A percentile compares a stretch with the other conserved stretches of the same genome.
phyloP scores from a whole-genome alignment of 495 filamentous ascomycete genomes.

The Thozetella sp. region DNA sequence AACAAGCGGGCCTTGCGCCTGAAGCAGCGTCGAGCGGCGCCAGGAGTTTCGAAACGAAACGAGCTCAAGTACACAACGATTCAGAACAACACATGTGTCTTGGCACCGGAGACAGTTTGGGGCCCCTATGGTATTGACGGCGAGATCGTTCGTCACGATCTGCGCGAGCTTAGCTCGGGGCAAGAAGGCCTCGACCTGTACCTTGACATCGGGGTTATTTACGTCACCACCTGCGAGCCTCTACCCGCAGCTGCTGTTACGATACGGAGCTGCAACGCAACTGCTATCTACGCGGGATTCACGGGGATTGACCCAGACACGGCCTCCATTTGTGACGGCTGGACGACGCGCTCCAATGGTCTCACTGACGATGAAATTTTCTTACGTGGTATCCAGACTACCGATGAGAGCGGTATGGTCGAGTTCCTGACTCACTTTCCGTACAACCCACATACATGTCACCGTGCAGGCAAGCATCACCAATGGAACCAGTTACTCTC shows the following conservation, averaged over 20 bases:
- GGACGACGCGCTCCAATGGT: neutral
- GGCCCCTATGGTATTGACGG: neutral
- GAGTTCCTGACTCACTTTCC: neutral
- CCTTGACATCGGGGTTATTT: neutral
- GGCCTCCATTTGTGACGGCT: neutral
- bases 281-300: neutral
- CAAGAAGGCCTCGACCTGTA: neutral
- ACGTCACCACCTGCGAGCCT: neutral
- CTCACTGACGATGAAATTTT: neutral
- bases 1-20: neutral
- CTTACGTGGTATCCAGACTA: neutral
- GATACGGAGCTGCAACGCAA: neutral
- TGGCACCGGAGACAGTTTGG: neutral
- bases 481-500: neutral
- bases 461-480: neutral
- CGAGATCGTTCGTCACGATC: neutral
- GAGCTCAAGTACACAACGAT: slow-evolving; percentile 1
- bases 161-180: neutral
- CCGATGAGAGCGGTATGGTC: neutral
- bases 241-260: neutral
- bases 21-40: neutral
- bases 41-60: neutral
- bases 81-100: neutral
- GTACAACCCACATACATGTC: neutral
- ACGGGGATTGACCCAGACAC: neutral